Conservation (phyloP, 345 rosid species). For the Populus davidiana region DNA sequence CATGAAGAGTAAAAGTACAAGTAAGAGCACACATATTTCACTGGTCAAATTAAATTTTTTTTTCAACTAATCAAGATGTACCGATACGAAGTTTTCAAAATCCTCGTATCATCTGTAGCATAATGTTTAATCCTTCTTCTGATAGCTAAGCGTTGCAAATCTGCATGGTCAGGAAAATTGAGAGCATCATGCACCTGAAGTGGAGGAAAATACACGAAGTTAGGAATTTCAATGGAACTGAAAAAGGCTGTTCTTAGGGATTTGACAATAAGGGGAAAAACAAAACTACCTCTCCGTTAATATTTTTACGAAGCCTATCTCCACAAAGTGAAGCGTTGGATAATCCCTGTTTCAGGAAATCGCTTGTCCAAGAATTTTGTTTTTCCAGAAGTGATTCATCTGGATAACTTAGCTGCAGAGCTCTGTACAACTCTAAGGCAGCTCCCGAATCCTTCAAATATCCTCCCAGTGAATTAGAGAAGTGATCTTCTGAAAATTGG, state of each 20-base stretch:
- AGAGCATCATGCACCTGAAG: conserved; percentile 70
- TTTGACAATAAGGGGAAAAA: background rate
- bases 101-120: conserved; percentile 35
- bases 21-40: background rate
- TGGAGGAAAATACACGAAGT: conserved; percentile 1
- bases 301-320: conserved; percentile 24
- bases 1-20: conserved; percentile 4
- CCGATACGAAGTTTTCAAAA: conserved; percentile 61
- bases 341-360: conserved; percentile 46
- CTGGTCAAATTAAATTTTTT: background rate
- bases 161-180: conserved; percentile 46
- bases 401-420: conserved; percentile 51
- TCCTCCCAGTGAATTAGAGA: conserved; percentile 56
- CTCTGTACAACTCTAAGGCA: conserved; percentile 63
- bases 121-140: conserved; percentile 55
- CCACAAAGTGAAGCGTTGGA: conserved; percentile 34
- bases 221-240: background rate
- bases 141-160: conserved; percentile 52
- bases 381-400: conserved; percentile 49
- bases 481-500: conserved; percentile 47
- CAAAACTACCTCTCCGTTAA: conserved; percentile 42
- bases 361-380: conserved; percentile 52
- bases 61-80: conserved; percentile 19
- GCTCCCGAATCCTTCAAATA: conserved; percentile 45
- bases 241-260: background rate